phyloP scores from a whole-genome alignment of 1,284 basidiomycete species.

The Porodaedalea pini region DNA sequence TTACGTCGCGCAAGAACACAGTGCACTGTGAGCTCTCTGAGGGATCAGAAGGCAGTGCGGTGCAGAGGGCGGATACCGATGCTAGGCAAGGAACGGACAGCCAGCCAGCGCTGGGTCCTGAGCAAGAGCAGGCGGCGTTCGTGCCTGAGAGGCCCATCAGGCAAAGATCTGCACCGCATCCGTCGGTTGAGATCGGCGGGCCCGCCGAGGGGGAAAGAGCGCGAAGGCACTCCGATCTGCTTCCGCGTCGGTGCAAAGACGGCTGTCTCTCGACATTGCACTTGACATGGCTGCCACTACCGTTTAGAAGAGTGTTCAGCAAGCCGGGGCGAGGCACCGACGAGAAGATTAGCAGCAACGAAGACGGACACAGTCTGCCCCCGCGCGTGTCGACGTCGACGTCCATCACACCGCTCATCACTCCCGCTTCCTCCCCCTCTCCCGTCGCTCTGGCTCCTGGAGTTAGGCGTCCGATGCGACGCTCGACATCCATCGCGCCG shows the following conservation, averaged over 20 bases:
- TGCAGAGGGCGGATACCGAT: not conserved
- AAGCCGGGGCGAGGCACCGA: not conserved
- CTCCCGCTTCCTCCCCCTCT: not conserved
- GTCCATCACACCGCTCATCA: not conserved
- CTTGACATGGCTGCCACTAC: not conserved
- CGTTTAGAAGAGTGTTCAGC: not conserved
- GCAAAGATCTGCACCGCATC: not conserved
- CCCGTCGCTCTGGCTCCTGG: not conserved
- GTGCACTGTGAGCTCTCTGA: not conserved
- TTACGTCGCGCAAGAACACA: conserved; percentile 1
- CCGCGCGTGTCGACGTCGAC: not conserved
- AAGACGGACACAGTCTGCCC: not conserved
- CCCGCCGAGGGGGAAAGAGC: not conserved
- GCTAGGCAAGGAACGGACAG: not conserved
- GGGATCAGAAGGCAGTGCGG: not conserved
- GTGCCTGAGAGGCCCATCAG: not conserved
- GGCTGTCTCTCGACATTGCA: not conserved
- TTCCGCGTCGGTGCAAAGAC: not conserved
- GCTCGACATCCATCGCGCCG: not conserved
- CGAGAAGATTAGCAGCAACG: not conserved
- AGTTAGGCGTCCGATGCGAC: not conserved
- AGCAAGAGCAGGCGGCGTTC: not conserved
- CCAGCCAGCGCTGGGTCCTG: not conserved
- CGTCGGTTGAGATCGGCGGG: not conserved
- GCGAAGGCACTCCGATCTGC: not conserved